Evolutionary conservation across 257 asterid species (phyloP), one percentile per base, ranked within the genome.

Genomic region (Asclepias syriaca): DNA sequence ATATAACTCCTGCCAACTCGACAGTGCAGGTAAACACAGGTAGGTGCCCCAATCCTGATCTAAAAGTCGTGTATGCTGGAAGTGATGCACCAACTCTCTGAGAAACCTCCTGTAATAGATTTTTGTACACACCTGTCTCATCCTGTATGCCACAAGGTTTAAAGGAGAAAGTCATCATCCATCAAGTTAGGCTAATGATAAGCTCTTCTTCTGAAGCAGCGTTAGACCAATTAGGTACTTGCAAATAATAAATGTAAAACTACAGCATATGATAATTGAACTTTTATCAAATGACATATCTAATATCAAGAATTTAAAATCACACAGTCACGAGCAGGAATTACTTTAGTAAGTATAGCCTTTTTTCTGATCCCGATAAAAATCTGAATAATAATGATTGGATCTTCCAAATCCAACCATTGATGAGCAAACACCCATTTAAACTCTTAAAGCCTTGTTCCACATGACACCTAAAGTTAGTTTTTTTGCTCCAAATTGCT

Each of bases 101-200:
- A 50, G 88, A 81, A 72, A 84, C 84, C 79, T 84, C 88, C 80
- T 84, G 88, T 73, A 84, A 75, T 49, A 84, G 84, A 73, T 84
- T 84, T 81, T 84, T 84, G 68, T 81, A 84, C 43, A 84, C 88
- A 11, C 86, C 88, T 48, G 88, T 84, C 79, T 84, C 88, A 77
- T 84, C 88, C 88, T 84, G 82, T 73, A 68, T 9, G 40, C 37
- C 68, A 70, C 24, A 51, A 66, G 70, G 56, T 8, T 12, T 39
- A 66, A 14, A 65, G 29, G 65, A 7, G 63, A 12, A 51, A 70
- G 43, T 13, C 7, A 57, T 13, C 53, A 67, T 66, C 43, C 21
- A 46, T 19, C 53, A 56, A 68, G 46, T 50, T 64, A 18, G 48
- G 34, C 24, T 34, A 64, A 64, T 64, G 50, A 37, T 10, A 12